phyloP scores from a whole-genome alignment of 2,329 filamentous ascomycete species.

The Talaromyces sp. region DNA sequence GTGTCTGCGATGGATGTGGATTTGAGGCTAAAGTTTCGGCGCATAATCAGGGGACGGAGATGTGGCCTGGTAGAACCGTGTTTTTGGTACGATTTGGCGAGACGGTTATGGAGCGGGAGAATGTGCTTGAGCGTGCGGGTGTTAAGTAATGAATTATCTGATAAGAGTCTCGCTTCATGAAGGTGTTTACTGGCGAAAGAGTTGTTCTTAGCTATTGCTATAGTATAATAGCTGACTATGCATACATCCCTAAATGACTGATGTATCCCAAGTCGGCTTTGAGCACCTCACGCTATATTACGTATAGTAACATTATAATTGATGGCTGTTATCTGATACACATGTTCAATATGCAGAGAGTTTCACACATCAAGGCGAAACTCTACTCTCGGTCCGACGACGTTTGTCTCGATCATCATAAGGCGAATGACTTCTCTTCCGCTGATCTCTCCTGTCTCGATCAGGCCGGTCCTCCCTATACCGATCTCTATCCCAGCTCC shows the following conservation, averaged over 20 bases:
- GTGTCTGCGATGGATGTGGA: slow-evolving; percentile 87
- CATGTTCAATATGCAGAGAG: not conserved
- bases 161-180: not conserved
- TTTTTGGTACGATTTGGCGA: slow-evolving; percentile 89
- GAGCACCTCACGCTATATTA: not conserved
- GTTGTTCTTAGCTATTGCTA: not conserved
- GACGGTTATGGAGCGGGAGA: slow-evolving; percentile 90
- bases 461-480: slow-evolving; percentile 46
- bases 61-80: slow-evolving; percentile 96
- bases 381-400: slow-evolving; percentile 32
- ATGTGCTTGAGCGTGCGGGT: slow-evolving; percentile 65
- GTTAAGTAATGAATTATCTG: slow-evolving; percentile 36
- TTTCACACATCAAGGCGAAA: not conserved
- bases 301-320: not conserved
- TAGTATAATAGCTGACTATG: not conserved
- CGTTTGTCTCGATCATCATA: slow-evolving; percentile 43
- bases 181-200: not conserved
- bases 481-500: slow-evolving; percentile 37
- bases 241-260: not conserved
- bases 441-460: slow-evolving; percentile 26
- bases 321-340: not conserved
- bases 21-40: slow-evolving; percentile 88
- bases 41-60: slow-evolving; percentile 70
- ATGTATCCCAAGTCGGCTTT: too few relatives aligned
- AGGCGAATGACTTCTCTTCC: slow-evolving; percentile 44